Evolutionary conservation across 306 rosid species (phyloP), one percentile per base, ranked within the genome.

Genomic region (Dryas octopetala): DNA sequence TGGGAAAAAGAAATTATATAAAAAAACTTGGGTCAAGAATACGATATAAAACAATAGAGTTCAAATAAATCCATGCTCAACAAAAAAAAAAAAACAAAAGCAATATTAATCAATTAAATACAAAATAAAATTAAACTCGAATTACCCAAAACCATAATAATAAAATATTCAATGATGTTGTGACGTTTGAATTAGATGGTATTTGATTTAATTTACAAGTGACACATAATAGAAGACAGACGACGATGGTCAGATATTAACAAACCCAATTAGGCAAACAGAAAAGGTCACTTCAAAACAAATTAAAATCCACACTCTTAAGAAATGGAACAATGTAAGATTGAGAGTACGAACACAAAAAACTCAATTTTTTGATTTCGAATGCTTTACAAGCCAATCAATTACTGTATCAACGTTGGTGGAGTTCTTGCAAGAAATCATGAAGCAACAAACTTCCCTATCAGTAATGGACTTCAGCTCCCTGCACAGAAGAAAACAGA

Each of bases 371-470:
- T 70, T 86, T 19, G 87, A 76, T 85, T 87, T 89, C 3, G 91
- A 90, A 83, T 86, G 91, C 87, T 89, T 89, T 54, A 86, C 78
- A 45, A 90, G 89, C 87, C 91, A 89, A 23, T 86, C 88, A n/a
- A 89, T 80, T 16, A 89, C 88, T 3, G 84, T 75, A 59, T 85
- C 90, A 46, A 85, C 85, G 83, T 88, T 90, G 71, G 91, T 77
- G 38, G 92, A 86, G 83, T 76, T 91, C 88, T 89, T 85, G 88
- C 91, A 86, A 1, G 97, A 89, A 70, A 88, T 82, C 91, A 91
- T 86, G 86, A 65, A 88, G 85, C 92, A 93, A 74, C 91, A 85
- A 73, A 91, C 89, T 78, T 93, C 91, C 76, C 86, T 81, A 51
- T 80, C 84, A 5, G 73, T 75, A 66, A 93, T 76, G 48, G 88